Evolutionary conservation across 2,329 filamentous ascomycete species (phyloP).

Genomic region (Aureobasidium pullulans): DNA sequence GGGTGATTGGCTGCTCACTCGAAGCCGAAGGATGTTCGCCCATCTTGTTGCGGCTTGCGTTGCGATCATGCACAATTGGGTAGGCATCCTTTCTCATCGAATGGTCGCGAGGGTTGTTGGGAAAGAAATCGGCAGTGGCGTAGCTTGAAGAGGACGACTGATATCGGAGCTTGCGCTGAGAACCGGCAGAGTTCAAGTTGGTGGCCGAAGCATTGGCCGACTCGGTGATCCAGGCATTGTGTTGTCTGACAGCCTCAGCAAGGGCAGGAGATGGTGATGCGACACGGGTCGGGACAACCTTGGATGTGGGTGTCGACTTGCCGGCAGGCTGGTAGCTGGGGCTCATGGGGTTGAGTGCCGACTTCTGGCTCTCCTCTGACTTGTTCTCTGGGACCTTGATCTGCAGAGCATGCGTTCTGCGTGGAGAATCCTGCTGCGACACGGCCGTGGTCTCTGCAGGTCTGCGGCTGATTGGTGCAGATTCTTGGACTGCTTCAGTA

Average conservation of each 20-base stretch:
- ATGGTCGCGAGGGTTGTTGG: slow-evolving; percentile 30
- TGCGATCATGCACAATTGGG: slow-evolving; percentile 8
- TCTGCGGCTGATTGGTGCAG: background rate
- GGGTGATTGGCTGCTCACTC: slow-evolving; percentile 16
- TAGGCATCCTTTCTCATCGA: slow-evolving; percentile 28
- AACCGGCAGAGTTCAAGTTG: slow-evolving; percentile 3
- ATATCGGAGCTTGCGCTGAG: slow-evolving; percentile 11
- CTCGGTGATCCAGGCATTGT: slow-evolving; percentile 14
- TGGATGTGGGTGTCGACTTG: slow-evolving; percentile 12
- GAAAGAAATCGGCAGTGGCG: slow-evolving; percentile 33
- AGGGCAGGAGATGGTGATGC: slow-evolving; percentile 12
- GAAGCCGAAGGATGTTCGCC: background rate
- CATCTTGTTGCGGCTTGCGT: background rate
- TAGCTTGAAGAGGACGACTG: slow-evolving; percentile 30
- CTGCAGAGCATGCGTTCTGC: slow-evolving; percentile 25
- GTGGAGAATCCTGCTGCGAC: slow-evolving; percentile 16
- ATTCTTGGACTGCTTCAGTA: background rate
- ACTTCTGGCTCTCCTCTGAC: slow-evolving; percentile 19
- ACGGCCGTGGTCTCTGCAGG: background rate
- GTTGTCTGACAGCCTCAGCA: slow-evolving; percentile 13
- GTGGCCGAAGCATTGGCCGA: background rate
- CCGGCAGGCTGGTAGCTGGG: slow-evolving; percentile 29
- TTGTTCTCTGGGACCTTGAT: slow-evolving; percentile 27
- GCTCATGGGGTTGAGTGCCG: slow-evolving; percentile 31
- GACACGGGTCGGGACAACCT: background rate